Percentiles rank a stretch among this genome's conserved stretches.
Evolutionary conservation across 164 flowering plant genomes (phyloP).

Genomic region (Vitis riparia): DNA sequence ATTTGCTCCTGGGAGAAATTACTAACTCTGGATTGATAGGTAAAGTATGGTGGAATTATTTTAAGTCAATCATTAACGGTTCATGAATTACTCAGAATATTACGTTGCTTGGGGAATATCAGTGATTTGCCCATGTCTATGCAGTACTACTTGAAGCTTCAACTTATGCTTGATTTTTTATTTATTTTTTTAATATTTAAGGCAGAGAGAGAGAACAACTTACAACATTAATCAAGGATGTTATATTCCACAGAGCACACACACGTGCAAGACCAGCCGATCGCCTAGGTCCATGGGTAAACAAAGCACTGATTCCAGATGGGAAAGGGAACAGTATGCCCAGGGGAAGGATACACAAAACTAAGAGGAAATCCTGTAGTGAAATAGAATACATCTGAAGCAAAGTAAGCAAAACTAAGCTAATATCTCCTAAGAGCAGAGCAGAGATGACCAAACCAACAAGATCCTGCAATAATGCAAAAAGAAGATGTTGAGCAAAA

Average conservation of each 20-base stretch:
- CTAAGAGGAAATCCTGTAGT: conserved; percentile 58
- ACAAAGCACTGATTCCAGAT: conserved; percentile 90
- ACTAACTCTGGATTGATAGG: background rate
- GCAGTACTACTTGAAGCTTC: background rate
- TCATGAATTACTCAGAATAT: no score
- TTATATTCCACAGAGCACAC: conserved; percentile 91
- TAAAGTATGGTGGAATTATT: background rate
- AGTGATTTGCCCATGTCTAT: background rate
- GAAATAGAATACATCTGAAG: conserved; percentile 91
- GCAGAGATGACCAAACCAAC: conserved; percentile 87
- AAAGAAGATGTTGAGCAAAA: background rate
- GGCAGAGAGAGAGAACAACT: conserved; percentile 30
- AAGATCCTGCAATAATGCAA: conserved; percentile 67
- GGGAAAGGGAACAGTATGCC: conserved; percentile 86
- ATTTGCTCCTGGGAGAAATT: background rate
- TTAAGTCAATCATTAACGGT: no score
- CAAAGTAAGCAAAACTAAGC: conserved; percentile 77
- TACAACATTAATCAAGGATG: conserved; percentile 85
- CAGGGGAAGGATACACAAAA: conserved; percentile 75
- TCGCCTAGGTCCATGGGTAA: conserved; percentile 86
- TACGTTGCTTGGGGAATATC: no score
- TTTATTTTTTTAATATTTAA: background rate
- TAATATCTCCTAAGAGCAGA: conserved; percentile 84
- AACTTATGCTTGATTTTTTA: conserved; percentile 6
- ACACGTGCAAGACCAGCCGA: conserved; percentile 90